Percentiles rank a stretch among this genome's conserved stretches.
Evolutionary conservation across 345 rosid genomes (phyloP).

Genomic region (Camelina hispida): DNA sequence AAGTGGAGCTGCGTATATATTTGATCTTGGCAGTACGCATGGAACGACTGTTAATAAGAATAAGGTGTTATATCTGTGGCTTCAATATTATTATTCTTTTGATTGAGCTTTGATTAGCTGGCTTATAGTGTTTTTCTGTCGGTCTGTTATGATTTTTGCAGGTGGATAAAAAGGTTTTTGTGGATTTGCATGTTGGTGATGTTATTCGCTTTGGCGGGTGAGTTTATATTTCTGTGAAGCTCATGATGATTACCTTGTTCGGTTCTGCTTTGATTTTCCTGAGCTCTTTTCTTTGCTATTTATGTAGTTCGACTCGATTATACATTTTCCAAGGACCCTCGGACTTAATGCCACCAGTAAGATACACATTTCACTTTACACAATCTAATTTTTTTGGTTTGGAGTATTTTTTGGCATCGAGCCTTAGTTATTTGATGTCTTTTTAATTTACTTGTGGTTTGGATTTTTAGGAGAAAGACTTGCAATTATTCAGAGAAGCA

Average conservation of each 20-base stretch:
- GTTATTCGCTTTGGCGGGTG: slow-evolving; percentile 93
- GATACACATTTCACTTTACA: slow-evolving; percentile 22
- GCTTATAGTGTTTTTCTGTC: background rate
- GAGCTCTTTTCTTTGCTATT: slow-evolving; percentile 21
- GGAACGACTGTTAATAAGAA: slow-evolving; percentile 79
- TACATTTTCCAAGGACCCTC: slow-evolving; percentile 94
- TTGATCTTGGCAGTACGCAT: slow-evolving; percentile 88
- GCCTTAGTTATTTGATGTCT: background rate
- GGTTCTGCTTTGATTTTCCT: slow-evolving; percentile 4
- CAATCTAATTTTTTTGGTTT: background rate
- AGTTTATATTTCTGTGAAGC: slow-evolving; percentile 43
- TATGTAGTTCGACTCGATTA: slow-evolving; percentile 63
- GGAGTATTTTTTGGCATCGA: background rate
- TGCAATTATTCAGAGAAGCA: slow-evolving; percentile 61
- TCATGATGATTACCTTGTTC: background rate
- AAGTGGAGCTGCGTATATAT: slow-evolving; percentile 78
- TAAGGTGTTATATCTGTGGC: slow-evolving; percentile 52
- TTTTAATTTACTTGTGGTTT: slow-evolving; percentile 15
- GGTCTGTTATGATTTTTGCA: slow-evolving; percentile 42
- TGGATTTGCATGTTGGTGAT: slow-evolving; percentile 86
- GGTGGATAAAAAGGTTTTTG: slow-evolving; percentile 70
- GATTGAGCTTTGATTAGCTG: background rate
- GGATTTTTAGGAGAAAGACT: slow-evolving; percentile 64
- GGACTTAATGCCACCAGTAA: slow-evolving; percentile 88
- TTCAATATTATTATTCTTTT: background rate